Conservation (phyloP, 768 basidiomycete species). For the Cystofilobasidium ferigula region DNA sequence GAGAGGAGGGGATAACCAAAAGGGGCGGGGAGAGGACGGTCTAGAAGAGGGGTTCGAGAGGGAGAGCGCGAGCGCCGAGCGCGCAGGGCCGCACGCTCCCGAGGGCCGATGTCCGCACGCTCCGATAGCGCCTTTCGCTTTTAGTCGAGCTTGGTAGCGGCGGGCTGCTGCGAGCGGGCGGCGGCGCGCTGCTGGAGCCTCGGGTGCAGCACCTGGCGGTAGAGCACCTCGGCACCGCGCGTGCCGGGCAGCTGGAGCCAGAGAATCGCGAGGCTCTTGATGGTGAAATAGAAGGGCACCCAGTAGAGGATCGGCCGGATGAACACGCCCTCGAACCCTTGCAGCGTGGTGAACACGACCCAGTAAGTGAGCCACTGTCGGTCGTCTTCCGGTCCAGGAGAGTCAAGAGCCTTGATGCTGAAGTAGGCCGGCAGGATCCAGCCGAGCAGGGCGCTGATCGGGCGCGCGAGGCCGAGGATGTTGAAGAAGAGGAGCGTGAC, state of each 20-base stretch:
- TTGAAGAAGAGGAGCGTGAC: slow-evolving; percentile 41
- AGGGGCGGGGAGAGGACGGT: too few relatives aligned
- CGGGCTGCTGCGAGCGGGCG: slow-evolving; percentile 17
- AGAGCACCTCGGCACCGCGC: slow-evolving; percentile 67
- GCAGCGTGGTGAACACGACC: slow-evolving; percentile 41
- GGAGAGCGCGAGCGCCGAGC: too few relatives aligned
- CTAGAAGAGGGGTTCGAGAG: too few relatives aligned
- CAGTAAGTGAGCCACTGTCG: slow-evolving; percentile 57
- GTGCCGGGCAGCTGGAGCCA: slow-evolving; percentile 66
- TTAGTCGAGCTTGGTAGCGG: slow-evolving; percentile 12
- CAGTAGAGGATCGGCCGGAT: slow-evolving; percentile 64
- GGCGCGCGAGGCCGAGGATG: slow-evolving; percentile 63
- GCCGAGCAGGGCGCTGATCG: slow-evolving; percentile 57
- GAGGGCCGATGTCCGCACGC: too few relatives aligned
- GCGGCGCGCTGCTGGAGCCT: slow-evolving; percentile 53
- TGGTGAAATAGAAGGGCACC: slow-evolving; percentile 85
- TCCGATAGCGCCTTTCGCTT: background rate
- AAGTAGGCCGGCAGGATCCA: slow-evolving; percentile 91
- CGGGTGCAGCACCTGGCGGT: slow-evolving; percentile 66
- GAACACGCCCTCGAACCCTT: slow-evolving; percentile 72
- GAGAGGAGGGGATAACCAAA: too few relatives aligned
- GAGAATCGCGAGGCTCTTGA: slow-evolving; percentile 82
- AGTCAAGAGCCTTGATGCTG: slow-evolving; percentile 87
- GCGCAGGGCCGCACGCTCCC: too few relatives aligned
- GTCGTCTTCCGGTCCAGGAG: slow-evolving; percentile 49